Conservation (phyloP, 1,284 basidiomycete genomes). For the Naganishia albida region DNA sequence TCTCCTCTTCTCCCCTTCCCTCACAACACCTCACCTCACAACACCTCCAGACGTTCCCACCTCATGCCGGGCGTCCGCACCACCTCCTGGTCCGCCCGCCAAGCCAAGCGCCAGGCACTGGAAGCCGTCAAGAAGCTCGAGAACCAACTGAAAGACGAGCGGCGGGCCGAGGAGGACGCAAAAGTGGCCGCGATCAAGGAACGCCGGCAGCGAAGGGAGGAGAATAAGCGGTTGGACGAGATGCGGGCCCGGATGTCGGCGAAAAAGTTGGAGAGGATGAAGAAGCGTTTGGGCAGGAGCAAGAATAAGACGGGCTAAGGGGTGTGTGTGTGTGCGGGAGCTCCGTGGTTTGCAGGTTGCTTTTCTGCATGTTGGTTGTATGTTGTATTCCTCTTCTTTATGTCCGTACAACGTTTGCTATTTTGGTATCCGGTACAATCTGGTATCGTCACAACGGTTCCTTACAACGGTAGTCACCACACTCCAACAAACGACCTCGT, state of each 20-base stretch:
- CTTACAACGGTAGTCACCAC: neutral
- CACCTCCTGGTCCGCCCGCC: slow-evolving; percentile 46
- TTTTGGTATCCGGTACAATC: neutral
- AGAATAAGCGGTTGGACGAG: slow-evolving; percentile 52
- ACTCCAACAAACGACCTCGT: neutral
- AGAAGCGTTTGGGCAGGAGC: slow-evolving; percentile 54
- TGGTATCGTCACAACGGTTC: neutral
- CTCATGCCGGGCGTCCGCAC: slow-evolving; percentile 46
- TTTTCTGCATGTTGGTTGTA: neutral
- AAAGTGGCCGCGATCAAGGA: slow-evolving; percentile 50
- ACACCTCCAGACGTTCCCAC: slow-evolving; percentile 40
- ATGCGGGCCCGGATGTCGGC: slow-evolving; percentile 53
- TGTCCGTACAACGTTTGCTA: slow-evolving; percentile 5
- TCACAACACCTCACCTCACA: neutral
- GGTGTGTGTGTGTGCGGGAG: neutral
- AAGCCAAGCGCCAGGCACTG: slow-evolving; percentile 45
- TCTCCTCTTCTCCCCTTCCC: neutral
- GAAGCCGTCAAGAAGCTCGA: slow-evolving; percentile 50
- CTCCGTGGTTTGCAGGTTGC: too few species aligned
- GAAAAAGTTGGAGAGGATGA: slow-evolving; percentile 55
- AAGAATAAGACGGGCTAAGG: slow-evolving; percentile 55
- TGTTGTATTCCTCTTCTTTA: neutral
- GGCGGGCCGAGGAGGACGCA: slow-evolving; percentile 45
- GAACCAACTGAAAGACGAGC: slow-evolving; percentile 53
- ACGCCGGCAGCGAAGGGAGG: slow-evolving; percentile 48